Base-by-base conservation (phyloP, 768 basidiomycete genomes). In the Termitomyces titanicus region DNA sequence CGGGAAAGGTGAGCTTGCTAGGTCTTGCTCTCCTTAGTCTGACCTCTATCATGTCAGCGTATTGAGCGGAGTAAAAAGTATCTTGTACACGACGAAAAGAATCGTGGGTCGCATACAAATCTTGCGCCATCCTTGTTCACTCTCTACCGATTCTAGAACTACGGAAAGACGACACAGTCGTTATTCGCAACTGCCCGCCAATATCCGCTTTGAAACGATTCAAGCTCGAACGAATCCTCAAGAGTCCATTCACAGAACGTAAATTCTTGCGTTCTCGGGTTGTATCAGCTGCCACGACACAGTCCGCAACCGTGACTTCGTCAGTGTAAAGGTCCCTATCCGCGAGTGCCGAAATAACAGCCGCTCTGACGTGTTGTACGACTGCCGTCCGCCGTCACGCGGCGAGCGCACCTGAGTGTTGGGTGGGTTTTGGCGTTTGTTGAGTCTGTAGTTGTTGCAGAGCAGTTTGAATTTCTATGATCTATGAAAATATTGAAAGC, bases 101-200 rank as follows among this genome's bases (percentile, higher is more conserved):
- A 91, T 60, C 68, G 91, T 92, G 66, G 47, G 88, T 73, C 17
- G 18, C 15, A 24, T 39, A 27, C 34, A 46, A 3, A 33, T 33
- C 34, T 40, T 33, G 37, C 7, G 42, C 37, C 43, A 53, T 27
- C 8, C 42, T 27, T 27, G 15, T 46, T 48, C 35, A 64, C 44
- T 53, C 40, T 42, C 51, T 13, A 37, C 57, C 37, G 18, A 13
- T 20, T 22, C 46, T 61, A 91, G 90, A 64, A 61, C 76, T 90
- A 46, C 85, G 82, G 22, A 70, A 79, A 64, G 79, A 88, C 34
- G 91, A 93, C 68, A 69, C 80, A 37, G 89, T 92, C 34, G 69
- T 82, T 55, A 92, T 93, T 68, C 86, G 86, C 55, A 89, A 92
- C 63, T 92, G 89, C 68, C 86, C 85, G 39, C 89, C 89, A 22